Conservation (phyloP, 2,329 filamentous ascomycete species). For the Claviceps africana region DNA sequence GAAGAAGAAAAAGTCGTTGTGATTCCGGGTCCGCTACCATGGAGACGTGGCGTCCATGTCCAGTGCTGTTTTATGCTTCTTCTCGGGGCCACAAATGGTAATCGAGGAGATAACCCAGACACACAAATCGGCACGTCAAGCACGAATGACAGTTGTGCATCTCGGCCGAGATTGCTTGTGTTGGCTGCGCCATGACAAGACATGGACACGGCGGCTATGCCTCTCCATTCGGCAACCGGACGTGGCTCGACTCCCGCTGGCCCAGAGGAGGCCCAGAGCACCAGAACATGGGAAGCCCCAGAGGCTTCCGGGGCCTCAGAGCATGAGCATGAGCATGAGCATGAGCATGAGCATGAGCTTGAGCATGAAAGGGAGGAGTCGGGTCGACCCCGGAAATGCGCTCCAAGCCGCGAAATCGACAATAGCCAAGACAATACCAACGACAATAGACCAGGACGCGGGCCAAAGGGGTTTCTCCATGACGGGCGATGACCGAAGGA, state of each 20-base stretch:
- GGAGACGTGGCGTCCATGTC: background rate
- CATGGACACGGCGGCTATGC: background rate
- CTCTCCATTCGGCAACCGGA: background rate
- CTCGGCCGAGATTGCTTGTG: background rate
- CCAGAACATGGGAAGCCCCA: background rate
- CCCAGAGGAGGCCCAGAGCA: background rate
- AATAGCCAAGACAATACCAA: slow-evolving; percentile 5
- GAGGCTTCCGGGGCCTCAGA: background rate
- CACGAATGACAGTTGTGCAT: background rate
- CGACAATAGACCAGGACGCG: slow-evolving; percentile 1
- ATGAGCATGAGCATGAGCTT: background rate
- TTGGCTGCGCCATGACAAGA: background rate
- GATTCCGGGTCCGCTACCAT: background rate
- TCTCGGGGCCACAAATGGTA: background rate
- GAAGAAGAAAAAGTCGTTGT: background rate
- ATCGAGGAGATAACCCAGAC: background rate
- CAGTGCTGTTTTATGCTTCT: background rate
- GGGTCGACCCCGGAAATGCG: background rate
- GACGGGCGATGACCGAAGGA: background rate
- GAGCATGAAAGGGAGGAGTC: background rate
- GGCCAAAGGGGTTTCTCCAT: background rate
- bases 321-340: background rate
- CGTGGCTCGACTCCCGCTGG: background rate
- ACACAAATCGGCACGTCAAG: background rate
- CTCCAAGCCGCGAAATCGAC: background rate